Conservation (phyloP, 163 green algal species). For the Smithsoniella earleae region DNA sequence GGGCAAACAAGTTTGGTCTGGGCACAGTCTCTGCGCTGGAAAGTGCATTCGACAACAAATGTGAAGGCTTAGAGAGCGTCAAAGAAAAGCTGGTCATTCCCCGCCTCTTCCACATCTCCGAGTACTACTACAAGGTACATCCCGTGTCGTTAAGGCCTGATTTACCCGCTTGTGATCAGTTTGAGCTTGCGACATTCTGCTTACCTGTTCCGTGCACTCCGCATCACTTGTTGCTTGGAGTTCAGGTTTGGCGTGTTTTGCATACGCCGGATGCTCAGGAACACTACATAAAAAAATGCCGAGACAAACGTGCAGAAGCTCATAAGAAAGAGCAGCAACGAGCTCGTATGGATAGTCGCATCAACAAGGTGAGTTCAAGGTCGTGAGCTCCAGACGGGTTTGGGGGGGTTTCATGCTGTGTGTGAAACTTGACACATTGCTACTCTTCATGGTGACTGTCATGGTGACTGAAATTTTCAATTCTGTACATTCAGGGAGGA, state of each 20-base stretch:
- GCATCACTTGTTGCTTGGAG: no score
- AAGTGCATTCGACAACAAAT: neutral
- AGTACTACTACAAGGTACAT: slow-evolving; percentile 31
- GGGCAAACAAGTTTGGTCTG: neutral
- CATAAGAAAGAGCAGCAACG: slow-evolving; percentile 1
- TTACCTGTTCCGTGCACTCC: neutral
- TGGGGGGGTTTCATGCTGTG: no score
- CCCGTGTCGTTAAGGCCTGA: neutral
- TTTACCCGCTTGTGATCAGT: neutral
- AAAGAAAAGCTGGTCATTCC: neutral
- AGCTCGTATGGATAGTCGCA: slow-evolving; percentile 2
- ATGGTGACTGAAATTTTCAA: no score
- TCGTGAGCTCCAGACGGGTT: no score
- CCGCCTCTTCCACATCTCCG: neutral
- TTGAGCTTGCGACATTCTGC: neutral
- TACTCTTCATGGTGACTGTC: no score
- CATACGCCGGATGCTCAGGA: neutral
- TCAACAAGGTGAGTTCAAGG: no score
- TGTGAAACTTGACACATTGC: no score
- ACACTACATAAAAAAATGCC: slow-evolving; percentile 27
- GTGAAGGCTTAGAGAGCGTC: neutral
- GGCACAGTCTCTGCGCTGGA: neutral
- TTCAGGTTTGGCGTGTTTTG: slow-evolving; percentile 25
- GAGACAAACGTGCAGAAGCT: neutral
- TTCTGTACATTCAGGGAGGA: no score